Percentiles rank a stretch among this genome's conserved stretches.
Evolutionary conservation across 768 basidiomycete species (phyloP).

Genomic region (Lyophyllum decastes): DNA sequence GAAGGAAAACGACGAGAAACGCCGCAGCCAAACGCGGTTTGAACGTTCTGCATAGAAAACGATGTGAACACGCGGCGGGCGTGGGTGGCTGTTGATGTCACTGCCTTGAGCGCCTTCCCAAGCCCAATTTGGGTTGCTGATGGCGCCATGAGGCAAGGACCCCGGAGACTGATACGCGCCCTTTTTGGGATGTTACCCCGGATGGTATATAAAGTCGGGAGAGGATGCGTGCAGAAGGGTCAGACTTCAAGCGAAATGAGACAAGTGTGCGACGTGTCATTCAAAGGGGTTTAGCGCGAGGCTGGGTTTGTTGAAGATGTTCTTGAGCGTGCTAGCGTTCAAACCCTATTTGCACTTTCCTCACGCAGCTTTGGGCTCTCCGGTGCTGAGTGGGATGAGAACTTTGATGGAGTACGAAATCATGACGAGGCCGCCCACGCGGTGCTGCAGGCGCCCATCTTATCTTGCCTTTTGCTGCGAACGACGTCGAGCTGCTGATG

Average conservation of each 20-base stretch:
- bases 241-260: background rate
- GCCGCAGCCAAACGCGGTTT: background rate
- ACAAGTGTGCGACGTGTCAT: background rate
- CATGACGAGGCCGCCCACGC: background rate
- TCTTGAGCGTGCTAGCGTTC: background rate
- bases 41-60: slow-evolving; percentile 11
- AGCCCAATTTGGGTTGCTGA: slow-evolving; percentile 15
- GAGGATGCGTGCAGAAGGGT: background rate
- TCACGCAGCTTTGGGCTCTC: background rate
- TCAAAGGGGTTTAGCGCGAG: background rate
- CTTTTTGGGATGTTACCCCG: background rate
- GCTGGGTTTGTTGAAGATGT: background rate
- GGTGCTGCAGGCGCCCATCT: background rate
- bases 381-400: background rate
- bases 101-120: slow-evolving; percentile 15
- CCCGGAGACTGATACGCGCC: slow-evolving; percentile 10
- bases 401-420: background rate
- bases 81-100: slow-evolving; percentile 10
- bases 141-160: slow-evolving; percentile 16
- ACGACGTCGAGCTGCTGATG: background rate
- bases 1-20: slow-evolving; percentile 1
- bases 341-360: background rate
- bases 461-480: background rate
- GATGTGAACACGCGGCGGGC: slow-evolving; percentile 19
- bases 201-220: background rate